Conservation (phyloP, 129 eudicot species). For the Deinandra increscens region DNA sequence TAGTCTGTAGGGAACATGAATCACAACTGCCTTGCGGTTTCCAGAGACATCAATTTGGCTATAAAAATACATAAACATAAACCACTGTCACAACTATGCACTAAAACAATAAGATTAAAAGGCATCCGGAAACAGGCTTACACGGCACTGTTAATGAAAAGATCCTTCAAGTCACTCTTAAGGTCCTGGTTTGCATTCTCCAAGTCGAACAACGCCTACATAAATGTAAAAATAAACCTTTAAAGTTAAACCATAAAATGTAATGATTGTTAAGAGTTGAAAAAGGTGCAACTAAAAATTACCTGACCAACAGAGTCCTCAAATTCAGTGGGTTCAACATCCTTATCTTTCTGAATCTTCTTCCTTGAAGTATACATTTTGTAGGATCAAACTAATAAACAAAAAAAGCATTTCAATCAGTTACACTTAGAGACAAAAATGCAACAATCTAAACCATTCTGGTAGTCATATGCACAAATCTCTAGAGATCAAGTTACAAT, state of each 20-base stretch:
- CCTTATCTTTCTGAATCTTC: conserved; percentile 83
- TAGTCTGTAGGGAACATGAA: conserved; percentile 80
- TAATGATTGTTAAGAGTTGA: not conserved
- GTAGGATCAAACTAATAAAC: conserved; percentile 15
- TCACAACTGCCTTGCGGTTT: conserved; percentile 75
- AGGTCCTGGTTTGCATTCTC: conserved; percentile 66
- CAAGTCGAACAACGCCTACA: conserved; percentile 62
- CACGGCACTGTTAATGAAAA: conserved; percentile 57
- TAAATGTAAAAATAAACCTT: not conserved
- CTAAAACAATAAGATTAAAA: not conserved
- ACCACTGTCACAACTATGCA: conserved; percentile 10
- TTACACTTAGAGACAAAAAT: no score
- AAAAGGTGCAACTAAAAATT: not conserved
- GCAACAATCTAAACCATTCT: not conserved
- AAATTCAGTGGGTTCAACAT: conserved; percentile 70
- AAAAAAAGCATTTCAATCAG: not conserved
- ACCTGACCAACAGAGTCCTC: conserved; percentile 87
- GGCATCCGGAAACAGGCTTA: conserved; percentile 14
- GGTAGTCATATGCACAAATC: not conserved
- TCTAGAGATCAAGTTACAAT: not conserved
- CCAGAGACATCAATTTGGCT: conserved; percentile 83
- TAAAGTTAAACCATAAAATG: not conserved
- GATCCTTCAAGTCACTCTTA: conserved; percentile 70
- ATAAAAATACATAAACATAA: conserved; percentile 28
- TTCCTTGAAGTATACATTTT: conserved; percentile 75